Evolutionary conservation across 306 rosid genomes (phyloP), one percentile per base, ranked within the genome.

Genomic region (Fragaria nilgerrensis): DNA sequence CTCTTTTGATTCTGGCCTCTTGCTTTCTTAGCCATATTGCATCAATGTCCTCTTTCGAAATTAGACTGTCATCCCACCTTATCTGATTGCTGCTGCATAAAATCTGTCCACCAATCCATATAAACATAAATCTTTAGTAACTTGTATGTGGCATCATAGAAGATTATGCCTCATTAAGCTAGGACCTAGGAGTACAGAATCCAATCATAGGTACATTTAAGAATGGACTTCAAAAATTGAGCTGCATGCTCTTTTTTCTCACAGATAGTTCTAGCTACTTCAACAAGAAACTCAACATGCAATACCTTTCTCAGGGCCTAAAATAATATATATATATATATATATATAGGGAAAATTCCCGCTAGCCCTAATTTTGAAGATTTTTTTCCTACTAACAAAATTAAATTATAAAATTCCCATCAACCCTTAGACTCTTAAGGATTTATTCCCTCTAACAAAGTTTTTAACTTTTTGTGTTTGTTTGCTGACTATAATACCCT

Each of bases 1-100:
- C 97, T 79, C 94, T 86, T 86, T 88, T 93, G 78, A 47, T 75
- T 43, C 76, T 36, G 34, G 92, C 98, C 36, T 93, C 96, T 82
- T 87, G 92, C 82, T 83, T 91, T 84, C 81, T 90, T 45, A 77
- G 78, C 90, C 83, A 77, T 70, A 81, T 74, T 49, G 88, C 76
- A 75, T 90, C 92, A 72, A 85, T 80, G 56, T 88, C 90, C 82
- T 91, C 90, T 77, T 82, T 85, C 1, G 91, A 87, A 29, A 62
- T 82, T 25, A 68, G 73, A 82, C 96, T 90, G 82, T 62, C 82
- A 78, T 89, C 86, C 98, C 97, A 93, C 53, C 58, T 82, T 81
- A 83, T 86, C 53, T 86, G 85, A 77, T 82, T 69, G 25, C 84
- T 66, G 32, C 78, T 75, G 73, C 84, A 41, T 83, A 82, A 92